phyloP scores from a whole-genome alignment of 129 eudicot species.

The Deinandra increscens region DNA sequence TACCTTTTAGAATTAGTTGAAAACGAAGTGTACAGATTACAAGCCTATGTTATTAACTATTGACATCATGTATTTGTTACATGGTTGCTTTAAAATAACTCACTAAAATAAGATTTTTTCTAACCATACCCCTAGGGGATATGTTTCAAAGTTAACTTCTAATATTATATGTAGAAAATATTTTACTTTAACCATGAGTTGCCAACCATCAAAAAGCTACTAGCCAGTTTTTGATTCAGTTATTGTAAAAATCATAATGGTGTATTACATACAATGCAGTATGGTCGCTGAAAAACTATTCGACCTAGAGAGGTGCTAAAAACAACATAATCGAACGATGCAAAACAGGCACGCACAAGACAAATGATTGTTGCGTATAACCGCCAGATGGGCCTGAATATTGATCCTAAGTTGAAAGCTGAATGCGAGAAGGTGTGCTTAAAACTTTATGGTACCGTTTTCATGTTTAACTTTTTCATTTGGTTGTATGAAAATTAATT shows the following conservation, averaged over 20 bases:
- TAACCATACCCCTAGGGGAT: no score
- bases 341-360: slow-evolving; percentile 70
- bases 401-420: slow-evolving; percentile 73
- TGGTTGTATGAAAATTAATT: neutral
- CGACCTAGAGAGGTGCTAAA: slow-evolving; percentile 84
- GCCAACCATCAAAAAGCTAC: neutral
- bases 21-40: no score
- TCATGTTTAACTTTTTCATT: slow-evolving; percentile 22
- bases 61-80: no score
- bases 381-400: slow-evolving; percentile 43
- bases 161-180: no score
- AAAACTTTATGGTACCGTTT: slow-evolving; percentile 20
- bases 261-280: slow-evolving; percentile 40
- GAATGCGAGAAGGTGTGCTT: slow-evolving; percentile 84
- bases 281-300: slow-evolving; percentile 78
- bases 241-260: neutral
- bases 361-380: slow-evolving; percentile 68
- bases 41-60: no score
- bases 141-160: no score
- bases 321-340: slow-evolving; percentile 68
- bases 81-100: no score
- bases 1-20: no score
- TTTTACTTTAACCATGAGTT: neutral
- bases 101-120: no score
- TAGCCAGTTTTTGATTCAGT: slow-evolving; percentile 1